Evolutionary conservation across 306 rosid species (phyloP).

Genomic region (Calophaca sinica): DNA sequence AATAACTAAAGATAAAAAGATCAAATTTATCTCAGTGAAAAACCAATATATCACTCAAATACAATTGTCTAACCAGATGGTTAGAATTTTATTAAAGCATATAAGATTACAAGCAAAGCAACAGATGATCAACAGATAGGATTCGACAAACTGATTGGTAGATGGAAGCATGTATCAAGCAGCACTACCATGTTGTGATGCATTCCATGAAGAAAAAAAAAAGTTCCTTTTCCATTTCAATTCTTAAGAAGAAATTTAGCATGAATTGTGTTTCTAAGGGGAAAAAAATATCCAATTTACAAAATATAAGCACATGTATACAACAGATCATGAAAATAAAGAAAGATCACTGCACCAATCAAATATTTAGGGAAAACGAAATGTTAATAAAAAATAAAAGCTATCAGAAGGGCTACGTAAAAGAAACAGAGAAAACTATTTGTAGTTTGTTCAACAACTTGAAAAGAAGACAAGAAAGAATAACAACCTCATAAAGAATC

Average conservation of each 20-base stretch:
- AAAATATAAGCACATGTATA: conserved; percentile 5
- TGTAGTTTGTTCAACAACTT: background rate
- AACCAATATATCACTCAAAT: conserved; percentile 21
- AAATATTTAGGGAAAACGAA: background rate
- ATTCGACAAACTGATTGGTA: background rate
- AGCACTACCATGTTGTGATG: background rate
- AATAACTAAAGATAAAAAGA: background rate
- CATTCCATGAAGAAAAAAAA: background rate
- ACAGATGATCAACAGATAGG: background rate
- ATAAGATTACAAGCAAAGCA: background rate
- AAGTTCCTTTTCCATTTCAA: background rate
- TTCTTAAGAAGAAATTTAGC: background rate
- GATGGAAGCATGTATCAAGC: conserved; percentile 12
- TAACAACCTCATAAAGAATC: background rate
- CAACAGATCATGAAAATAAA: conserved; percentile 29
- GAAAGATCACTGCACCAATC: conserved; percentile 6
- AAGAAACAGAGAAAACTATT: conserved; percentile 34
- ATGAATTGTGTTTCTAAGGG: background rate
- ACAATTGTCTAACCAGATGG: conserved; percentile 9
- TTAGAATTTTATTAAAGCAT: background rate
- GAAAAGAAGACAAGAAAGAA: conserved; percentile 7
- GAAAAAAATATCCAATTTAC: background rate
- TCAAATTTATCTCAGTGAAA: background rate
- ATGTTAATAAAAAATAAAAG: background rate
- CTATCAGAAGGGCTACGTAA: background rate